A percentile compares a stretch with the other conserved stretches of the same genome.
These are phyloP conservation scores for Thermothelomyces thermophilus DNA, from an alignment of 2,329 filamentous ascomycete genomes.

Conservation along the genomic window DNA sequence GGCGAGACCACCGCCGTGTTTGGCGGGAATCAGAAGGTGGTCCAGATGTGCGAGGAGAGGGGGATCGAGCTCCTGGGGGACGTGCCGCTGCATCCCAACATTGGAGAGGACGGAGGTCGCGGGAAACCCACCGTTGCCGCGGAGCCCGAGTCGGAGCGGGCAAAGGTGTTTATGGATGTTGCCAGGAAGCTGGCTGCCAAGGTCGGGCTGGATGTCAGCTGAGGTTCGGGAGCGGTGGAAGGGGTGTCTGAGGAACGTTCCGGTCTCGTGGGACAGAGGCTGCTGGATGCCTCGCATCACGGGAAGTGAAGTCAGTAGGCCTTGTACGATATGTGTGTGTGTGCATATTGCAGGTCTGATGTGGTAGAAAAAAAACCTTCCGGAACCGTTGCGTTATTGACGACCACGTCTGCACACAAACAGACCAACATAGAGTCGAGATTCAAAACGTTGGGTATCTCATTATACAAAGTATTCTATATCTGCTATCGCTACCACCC, in stretches of 20 bases:
- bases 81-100: slow-evolving; percentile 77
- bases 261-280: no score
- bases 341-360: no score
- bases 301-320: no score
- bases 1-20: slow-evolving; percentile 69
- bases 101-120: slow-evolving; percentile 79
- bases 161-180: slow-evolving; percentile 64
- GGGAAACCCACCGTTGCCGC: slow-evolving; percentile 88
- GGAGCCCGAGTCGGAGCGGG: slow-evolving; percentile 69
- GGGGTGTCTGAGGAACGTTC: no score
- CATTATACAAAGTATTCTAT: neutral
- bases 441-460: slow-evolving; percentile 11
- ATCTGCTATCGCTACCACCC: neutral
- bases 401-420: no score
- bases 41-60: slow-evolving; percentile 62
- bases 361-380: no score
- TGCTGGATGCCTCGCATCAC: no score
- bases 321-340: no score
- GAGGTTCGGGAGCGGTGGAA: neutral
- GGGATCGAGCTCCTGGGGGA: slow-evolving; percentile 78
- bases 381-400: no score
- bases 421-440: no score
- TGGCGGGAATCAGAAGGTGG: slow-evolving; percentile 58
- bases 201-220: slow-evolving; percentile 33
- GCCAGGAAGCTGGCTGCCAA: slow-evolving; percentile 49